Evolutionary conservation across 2,329 filamentous ascomycete species (phyloP).

Genomic region (Fusarium irregulare): DNA sequence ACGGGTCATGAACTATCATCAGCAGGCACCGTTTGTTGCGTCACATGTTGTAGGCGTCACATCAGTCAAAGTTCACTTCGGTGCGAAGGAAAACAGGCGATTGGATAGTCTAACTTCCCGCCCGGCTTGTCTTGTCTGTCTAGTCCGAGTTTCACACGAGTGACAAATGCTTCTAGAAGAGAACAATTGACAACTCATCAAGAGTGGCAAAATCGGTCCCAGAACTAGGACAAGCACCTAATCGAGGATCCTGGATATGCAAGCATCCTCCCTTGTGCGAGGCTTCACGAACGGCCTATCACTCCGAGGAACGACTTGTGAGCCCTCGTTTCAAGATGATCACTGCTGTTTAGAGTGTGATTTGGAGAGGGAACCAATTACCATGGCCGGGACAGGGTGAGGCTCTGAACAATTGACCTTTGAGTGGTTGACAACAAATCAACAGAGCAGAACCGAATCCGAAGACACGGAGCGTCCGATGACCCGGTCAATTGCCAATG

Average conservation of each 20-base stretch:
- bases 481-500: not conserved
- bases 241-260: conserved; percentile 14
- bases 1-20: conserved; percentile 32
- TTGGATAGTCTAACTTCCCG: conserved; percentile 21
- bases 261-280: conserved; percentile 3
- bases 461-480: conserved; percentile 7
- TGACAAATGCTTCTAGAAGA: conserved; percentile 29
- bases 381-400: conserved; percentile 4
- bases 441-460: conserved; percentile 10
- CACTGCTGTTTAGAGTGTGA: conserved; percentile 6
- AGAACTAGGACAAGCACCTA: conserved; percentile 5
- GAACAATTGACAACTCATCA: conserved; percentile 35
- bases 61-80: conserved; percentile 5
- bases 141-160: conserved; percentile 12
- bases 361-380: conserved; percentile 4
- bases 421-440: not conserved
- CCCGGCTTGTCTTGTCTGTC: conserved; percentile 8
- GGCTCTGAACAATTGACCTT: conserved; percentile 6
- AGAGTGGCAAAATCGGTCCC: conserved; percentile 24
- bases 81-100: conserved; percentile 10
- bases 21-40: conserved; percentile 27
- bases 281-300: conserved; percentile 14
- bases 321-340: conserved; percentile 23
- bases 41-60: conserved; percentile 27
- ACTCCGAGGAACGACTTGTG: conserved; percentile 1